These are phyloP conservation scores for Botrytis hyacinthi DNA, from an alignment of 2,329 filamentous ascomycete species.

Conservation along the genomic window DNA sequence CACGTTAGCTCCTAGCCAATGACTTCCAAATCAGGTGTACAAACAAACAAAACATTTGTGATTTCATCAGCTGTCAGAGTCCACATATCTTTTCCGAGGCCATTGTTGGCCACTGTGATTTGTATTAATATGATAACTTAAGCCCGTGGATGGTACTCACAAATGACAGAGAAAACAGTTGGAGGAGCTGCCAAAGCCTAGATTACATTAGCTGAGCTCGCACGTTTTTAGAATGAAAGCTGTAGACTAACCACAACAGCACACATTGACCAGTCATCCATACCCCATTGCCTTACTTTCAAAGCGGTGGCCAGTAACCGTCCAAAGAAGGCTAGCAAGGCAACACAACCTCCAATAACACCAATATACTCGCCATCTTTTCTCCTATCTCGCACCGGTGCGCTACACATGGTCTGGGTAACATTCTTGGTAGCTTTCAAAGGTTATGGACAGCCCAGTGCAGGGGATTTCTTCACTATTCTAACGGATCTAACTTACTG, in stretches of 20 bases:
- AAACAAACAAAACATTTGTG: constrained; percentile 12
- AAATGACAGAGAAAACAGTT: neutral
- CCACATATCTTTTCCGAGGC: constrained; percentile 21
- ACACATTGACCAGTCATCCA: neutral
- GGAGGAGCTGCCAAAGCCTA: neutral
- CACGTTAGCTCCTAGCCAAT: neutral
- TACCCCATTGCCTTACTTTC: neutral
- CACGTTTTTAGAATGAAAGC: neutral
- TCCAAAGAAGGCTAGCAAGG: neutral
- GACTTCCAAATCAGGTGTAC: neutral
- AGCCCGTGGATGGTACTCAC: neutral
- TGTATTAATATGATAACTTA: neutral
- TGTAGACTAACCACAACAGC: neutral
- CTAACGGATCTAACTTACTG: neutral
- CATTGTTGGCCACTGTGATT: constrained; percentile 15
- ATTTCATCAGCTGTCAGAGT: constrained; percentile 12
- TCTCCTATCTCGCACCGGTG: neutral
- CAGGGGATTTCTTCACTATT: neutral
- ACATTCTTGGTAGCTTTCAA: neutral
- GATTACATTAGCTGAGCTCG: neutral
- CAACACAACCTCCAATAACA: neutral
- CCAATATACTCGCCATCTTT: neutral
- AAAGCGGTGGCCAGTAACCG: neutral
- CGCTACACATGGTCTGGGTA: neutral
- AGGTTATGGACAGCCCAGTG: neutral